Evolutionary conservation across 2,329 filamentous ascomycete genomes (phyloP).

Genomic region (Diplocarpon mali): DNA sequence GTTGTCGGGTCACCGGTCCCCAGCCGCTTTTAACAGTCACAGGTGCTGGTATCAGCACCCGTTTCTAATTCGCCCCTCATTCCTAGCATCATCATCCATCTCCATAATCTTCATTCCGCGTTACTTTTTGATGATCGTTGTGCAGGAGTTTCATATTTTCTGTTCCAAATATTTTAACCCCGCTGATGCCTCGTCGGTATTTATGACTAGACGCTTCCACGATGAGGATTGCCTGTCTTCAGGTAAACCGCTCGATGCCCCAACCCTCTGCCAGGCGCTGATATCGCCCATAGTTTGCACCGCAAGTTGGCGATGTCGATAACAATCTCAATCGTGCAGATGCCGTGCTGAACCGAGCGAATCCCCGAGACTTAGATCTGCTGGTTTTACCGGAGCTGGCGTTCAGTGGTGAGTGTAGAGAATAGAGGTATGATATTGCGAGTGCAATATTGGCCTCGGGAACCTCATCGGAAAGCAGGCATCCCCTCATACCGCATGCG

Average conservation of each 20-base stretch:
- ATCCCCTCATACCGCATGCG: too few species aligned
- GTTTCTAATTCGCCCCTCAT: too few species aligned
- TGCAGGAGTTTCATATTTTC: too few species aligned
- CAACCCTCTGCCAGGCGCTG: background rate
- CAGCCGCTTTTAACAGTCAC: too few species aligned
- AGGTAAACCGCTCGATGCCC: slow-evolving; percentile 3
- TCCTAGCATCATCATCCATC: too few species aligned
- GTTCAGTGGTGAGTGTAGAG: slow-evolving; percentile 46
- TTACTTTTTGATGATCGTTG: too few species aligned
- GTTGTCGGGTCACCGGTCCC: too few species aligned
- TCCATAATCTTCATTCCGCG: background rate
- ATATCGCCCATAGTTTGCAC: slow-evolving; percentile 41
- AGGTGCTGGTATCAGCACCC: too few species aligned
- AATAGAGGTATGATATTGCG: too few species aligned
- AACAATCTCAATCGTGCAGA: slow-evolving; percentile 63
- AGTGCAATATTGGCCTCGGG: too few species aligned
- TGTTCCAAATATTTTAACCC: background rate
- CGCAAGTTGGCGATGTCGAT: slow-evolving; percentile 53
- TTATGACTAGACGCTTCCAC: slow-evolving; percentile 9
- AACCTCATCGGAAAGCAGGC: too few species aligned
- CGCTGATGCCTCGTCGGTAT: background rate
- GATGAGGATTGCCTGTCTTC: slow-evolving; percentile 16
- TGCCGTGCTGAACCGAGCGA: slow-evolving; percentile 43
- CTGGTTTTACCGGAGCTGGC: slow-evolving; percentile 68
- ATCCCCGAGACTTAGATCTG: slow-evolving; percentile 48